These are phyloP conservation scores for Gracilaria vermiculophylla DNA, from an alignment of 23 red algal species.

Conservation along the genomic window DNA sequence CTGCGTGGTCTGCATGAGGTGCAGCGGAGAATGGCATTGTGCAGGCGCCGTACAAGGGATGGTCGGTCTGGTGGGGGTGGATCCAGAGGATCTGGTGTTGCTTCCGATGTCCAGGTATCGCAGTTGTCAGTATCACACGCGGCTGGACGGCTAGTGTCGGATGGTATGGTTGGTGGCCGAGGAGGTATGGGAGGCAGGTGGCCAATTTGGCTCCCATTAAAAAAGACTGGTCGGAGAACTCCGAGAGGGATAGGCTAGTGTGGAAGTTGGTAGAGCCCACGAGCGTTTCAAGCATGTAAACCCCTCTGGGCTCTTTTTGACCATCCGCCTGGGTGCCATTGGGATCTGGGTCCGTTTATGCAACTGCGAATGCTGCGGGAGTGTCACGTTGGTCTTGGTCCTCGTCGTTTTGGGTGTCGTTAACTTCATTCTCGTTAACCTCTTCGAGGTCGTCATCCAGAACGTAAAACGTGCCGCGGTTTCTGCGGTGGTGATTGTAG, in stretches of 20 bases:
- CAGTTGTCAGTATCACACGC: neutral
- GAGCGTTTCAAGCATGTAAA: too few species aligned
- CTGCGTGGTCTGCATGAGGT: neutral
- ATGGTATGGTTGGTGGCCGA: neutral
- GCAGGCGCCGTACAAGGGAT: slow-evolving; percentile 1
- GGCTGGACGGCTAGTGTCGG: neutral
- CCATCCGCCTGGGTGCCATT: too few species aligned
- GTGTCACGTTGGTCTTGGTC: too few species aligned
- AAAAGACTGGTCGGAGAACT: slow-evolving; percentile 1
- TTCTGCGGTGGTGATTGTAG: too few species aligned
- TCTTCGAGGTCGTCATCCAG: too few species aligned
- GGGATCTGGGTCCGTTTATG: too few species aligned
- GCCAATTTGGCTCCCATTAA: slow-evolving; percentile 4
- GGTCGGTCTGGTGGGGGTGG: neutral
- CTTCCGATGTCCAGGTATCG: neutral
- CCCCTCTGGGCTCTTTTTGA: too few species aligned
- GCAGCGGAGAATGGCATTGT: neutral
- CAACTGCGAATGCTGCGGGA: too few species aligned
- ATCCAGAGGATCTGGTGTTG: too few species aligned
- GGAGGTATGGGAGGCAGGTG: neutral
- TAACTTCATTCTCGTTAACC: too few species aligned
- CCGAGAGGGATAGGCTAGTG: neutral
- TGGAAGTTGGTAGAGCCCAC: slow-evolving; percentile 8
- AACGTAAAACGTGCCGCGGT: too few species aligned
- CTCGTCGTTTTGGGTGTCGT: too few species aligned